These are phyloP conservation scores for Neurospora sp. DNA, from an alignment of 495 filamentous ascomycete species.

Conservation along the genomic window DNA sequence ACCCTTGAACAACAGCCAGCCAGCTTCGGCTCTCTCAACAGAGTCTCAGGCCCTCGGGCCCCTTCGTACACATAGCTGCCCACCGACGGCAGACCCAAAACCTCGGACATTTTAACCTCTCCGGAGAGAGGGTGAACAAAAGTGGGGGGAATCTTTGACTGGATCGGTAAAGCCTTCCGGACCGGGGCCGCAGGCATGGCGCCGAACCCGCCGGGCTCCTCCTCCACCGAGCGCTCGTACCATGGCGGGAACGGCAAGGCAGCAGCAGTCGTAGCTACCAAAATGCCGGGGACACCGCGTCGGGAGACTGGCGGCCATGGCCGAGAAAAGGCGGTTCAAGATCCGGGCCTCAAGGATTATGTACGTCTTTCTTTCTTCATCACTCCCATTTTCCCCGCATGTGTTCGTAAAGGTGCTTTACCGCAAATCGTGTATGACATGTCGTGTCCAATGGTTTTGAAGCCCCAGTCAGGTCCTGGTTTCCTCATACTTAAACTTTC, in stretches of 20 bases:
- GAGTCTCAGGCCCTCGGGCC: not conserved
- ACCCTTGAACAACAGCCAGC: not conserved
- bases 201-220: conserved; percentile 4
- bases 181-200: conserved; percentile 5
- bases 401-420: not conserved
- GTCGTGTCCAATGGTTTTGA: not conserved
- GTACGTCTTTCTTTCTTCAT: conserved; percentile 26
- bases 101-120: not conserved
- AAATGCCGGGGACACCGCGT: conserved; percentile 23
- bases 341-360: conserved; percentile 41
- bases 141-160: not conserved
- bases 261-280: conserved; percentile 12
- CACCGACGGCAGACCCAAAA: not conserved
- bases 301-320: conserved; percentile 18
- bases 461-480: not conserved
- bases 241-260: conserved; percentile 17
- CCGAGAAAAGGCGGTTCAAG: conserved; percentile 30
- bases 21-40: not conserved
- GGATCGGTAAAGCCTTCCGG: not conserved
- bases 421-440: not conserved
- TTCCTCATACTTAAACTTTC: not conserved
- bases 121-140: not conserved
- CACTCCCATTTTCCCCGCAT: not conserved
- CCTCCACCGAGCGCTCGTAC: conserved; percentile 12
- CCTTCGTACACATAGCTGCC: not conserved